A percentile compares a stretch with the other conserved stretches of the same genome.
Evolutionary conservation across 352 stramenopile genomes (phyloP).

Genomic region (Globisporangium irregulare): DNA sequence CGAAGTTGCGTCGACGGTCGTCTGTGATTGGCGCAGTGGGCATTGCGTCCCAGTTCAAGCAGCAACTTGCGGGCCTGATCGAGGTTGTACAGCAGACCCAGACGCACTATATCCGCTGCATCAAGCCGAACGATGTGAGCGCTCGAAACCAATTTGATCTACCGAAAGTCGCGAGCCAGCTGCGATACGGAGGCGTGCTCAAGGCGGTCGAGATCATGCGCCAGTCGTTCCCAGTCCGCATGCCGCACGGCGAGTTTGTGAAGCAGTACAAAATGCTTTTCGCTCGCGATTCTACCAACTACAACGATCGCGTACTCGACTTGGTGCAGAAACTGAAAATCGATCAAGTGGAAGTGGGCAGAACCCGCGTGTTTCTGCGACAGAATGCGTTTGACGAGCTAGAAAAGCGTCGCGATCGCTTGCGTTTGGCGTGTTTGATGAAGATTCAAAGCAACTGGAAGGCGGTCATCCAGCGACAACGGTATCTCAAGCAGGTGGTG

Average conservation of each 20-base stretch:
- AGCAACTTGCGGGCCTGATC: slow-evolving; percentile 91
- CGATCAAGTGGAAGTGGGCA: slow-evolving; percentile 54
- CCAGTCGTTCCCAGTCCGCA: slow-evolving; percentile 79
- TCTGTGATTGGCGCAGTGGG: slow-evolving; percentile 67
- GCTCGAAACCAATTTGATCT: slow-evolving; percentile 87
- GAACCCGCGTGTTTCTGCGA: slow-evolving; percentile 66
- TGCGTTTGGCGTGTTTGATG: slow-evolving; percentile 27
- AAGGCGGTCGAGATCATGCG: slow-evolving; percentile 85
- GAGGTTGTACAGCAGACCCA: slow-evolving; percentile 92
- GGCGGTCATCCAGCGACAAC: slow-evolving; percentile 22
- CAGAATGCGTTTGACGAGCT: slow-evolving; percentile 64
- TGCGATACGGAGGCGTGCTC: slow-evolving; percentile 81
- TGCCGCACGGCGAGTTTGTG: slow-evolving; percentile 66
- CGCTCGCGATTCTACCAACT: neutral
- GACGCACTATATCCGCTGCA: slow-evolving; percentile 98
- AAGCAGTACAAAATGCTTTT: slow-evolving; percentile 46
- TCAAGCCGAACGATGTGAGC: slow-evolving; percentile 98
- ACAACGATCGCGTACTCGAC: slow-evolving; percentile 23
- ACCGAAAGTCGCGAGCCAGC: slow-evolving; percentile 66
- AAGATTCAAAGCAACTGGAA: slow-evolving; percentile 58
- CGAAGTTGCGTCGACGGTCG: slow-evolving; percentile 57
- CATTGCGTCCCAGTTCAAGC: slow-evolving; percentile 92
- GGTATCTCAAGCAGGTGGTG: slow-evolving; percentile 31
- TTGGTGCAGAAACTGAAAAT: slow-evolving; percentile 37
- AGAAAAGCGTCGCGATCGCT: slow-evolving; percentile 41